These are phyloP conservation scores for Wickerhamomyces bovis DNA, from an alignment of 805 yeast species.

Conservation along the genomic window DNA sequence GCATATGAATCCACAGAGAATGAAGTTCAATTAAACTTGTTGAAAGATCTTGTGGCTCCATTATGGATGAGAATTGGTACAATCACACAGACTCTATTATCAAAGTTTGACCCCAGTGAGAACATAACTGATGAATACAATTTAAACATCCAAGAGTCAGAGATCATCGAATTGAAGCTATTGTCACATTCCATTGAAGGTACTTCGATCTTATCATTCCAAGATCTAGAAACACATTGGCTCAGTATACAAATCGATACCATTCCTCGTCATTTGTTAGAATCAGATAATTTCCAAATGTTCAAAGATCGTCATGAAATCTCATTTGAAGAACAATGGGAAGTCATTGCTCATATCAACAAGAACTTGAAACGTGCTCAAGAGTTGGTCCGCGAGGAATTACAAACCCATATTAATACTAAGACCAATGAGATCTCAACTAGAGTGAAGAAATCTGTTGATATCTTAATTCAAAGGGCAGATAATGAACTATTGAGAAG, in stretches of 20 bases:
- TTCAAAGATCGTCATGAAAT: constrained; percentile 3
- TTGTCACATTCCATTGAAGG: constrained; percentile 10
- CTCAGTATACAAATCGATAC: background rate
- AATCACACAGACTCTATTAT: background rate
- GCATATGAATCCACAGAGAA: constrained; percentile 11
- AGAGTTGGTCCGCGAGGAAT: constrained; percentile 9
- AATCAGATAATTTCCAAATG: constrained; percentile 14
- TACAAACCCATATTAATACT: constrained; percentile 6
- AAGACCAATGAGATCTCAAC: constrained; percentile 16
- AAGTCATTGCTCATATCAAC: constrained; percentile 8
- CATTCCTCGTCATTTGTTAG: constrained; percentile 9
- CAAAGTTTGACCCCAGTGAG: constrained; percentile 4
- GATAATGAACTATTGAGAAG: constrained; percentile 21
- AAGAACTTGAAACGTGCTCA: constrained; percentile 16
- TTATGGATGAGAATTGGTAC: background rate
- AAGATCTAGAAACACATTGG: constrained; percentile 9
- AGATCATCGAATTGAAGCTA: constrained; percentile 12
- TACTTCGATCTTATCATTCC: constrained; percentile 4
- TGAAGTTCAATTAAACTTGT: constrained; percentile 4
- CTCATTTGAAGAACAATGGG: constrained; percentile 13
- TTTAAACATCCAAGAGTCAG: constrained; percentile 7
- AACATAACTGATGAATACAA: background rate
- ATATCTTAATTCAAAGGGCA: constrained; percentile 20
- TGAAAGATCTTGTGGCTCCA: background rate
- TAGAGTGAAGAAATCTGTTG: constrained; percentile 16